Evolutionary conservation across 305 asterid species (phyloP), one percentile per base, ranked within the genome.

Genomic region (Fraxinus greggii): DNA sequence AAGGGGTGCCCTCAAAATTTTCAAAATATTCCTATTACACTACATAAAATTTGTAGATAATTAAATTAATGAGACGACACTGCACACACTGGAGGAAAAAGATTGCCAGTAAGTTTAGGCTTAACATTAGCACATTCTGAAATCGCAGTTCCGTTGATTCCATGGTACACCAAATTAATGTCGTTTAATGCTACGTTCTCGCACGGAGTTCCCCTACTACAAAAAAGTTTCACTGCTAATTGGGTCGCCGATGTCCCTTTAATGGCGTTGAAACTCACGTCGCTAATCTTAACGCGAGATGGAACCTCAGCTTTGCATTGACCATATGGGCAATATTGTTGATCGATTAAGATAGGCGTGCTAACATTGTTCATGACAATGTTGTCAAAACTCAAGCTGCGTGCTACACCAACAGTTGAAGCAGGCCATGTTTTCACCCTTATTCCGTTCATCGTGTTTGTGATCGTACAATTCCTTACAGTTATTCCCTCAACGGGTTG

Each of bases 401-500:
- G 36, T 2, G 83, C 85, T 23, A 26, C 10, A 2, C 83, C 51
- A 3, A 26, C 9, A 0, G 42, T 4, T 9, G 87, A 70, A 17
- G 83, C 79, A 0, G 90, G 88, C 88, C 90, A 85, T 1, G 88
- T 87, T 26, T 85, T 85, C 4, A 87, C 42, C 61, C 90, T 77
- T 1, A 79, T 56, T 3, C 90, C 90, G 28, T 78, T 75, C 81
- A 74, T 35, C 3, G 88, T 85, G 70, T 77, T 77, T 0, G 77
- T 67, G 3, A 87, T 32, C 35, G 85, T 83, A 78, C 90, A 85
- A 26, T 83, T 85, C 45, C 3, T 69, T 0, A 87, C 85, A 0
- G 28, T 17, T 9, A 85, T 42, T 6, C 88, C 88, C 0, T 31
- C 1, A 19, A 87, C 90, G 2, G 84, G 84, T 9, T 85, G 54